Conservation (phyloP, 148 eudicot genomes). For the Nepenthes gracilis region DNA sequence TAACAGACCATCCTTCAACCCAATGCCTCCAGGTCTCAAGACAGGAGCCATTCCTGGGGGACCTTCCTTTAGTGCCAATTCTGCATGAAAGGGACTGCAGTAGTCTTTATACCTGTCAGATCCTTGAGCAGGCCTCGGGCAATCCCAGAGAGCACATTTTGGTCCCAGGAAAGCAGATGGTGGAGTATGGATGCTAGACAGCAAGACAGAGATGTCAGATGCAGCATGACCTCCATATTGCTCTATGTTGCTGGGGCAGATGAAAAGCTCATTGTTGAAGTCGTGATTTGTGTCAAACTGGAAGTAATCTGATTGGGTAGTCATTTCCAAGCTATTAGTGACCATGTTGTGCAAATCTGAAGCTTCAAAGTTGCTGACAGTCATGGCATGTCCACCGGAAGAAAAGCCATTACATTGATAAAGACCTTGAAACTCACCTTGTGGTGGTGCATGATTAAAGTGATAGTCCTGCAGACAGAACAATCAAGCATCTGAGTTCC, state of each 20-base stretch:
- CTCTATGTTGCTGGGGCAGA: slow-evolving; percentile 12
- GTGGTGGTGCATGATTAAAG: slow-evolving; percentile 10
- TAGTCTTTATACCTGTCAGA: slow-evolving; percentile 25
- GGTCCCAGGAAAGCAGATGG: slow-evolving; percentile 42
- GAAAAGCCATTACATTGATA: slow-evolving; percentile 11
- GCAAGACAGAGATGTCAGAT: slow-evolving; percentile 17
- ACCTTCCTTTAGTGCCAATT: slow-evolving; percentile 25
- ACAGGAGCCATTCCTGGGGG: slow-evolving; percentile 33
- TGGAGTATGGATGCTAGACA: slow-evolving; percentile 17
- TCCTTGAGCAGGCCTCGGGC: slow-evolving; percentile 31
- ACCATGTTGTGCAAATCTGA: slow-evolving; percentile 14
- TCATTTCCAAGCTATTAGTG: slow-evolving; percentile 11
- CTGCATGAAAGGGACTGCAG: slow-evolving; percentile 33
- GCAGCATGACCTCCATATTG: slow-evolving; percentile 23
- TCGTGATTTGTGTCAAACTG: slow-evolving; percentile 1
- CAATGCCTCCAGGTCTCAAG: slow-evolving; percentile 40
- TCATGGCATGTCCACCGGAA: slow-evolving; percentile 8
- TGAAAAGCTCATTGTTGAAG: slow-evolving; percentile 16
- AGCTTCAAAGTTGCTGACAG: slow-evolving; percentile 17
- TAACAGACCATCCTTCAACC: slow-evolving; percentile 33
- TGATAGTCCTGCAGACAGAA: slow-evolving; percentile 14
- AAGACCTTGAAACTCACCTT: slow-evolving; percentile 22
- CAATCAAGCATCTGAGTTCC: background rate
- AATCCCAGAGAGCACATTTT: slow-evolving; percentile 44
- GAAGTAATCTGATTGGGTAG: slow-evolving; percentile 14